Conservation (phyloP, 345 rosid species). For the Mangifera indica region DNA sequence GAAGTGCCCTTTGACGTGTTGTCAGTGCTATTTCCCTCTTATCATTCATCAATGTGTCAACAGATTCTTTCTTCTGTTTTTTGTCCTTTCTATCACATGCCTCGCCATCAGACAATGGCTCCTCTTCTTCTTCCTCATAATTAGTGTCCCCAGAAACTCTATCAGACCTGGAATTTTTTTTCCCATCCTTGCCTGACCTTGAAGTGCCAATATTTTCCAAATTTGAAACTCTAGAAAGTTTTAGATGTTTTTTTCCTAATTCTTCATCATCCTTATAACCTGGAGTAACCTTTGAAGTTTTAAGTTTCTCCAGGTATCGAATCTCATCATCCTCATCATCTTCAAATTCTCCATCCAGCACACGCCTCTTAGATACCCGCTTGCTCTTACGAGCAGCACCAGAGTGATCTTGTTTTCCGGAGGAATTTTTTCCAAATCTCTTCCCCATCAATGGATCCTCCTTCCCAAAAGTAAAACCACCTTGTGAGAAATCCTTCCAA, state of each 20-base stretch:
- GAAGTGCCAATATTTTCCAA: constrained; percentile 39
- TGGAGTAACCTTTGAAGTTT: constrained; percentile 42
- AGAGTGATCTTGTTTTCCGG: constrained; percentile 49
- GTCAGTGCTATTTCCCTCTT: constrained; percentile 75
- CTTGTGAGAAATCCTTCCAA: constrained; percentile 66
- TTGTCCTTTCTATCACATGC: constrained; percentile 44
- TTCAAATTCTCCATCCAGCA: constrained; percentile 55
- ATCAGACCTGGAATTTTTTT: constrained; percentile 49
- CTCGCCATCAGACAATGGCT: constrained; percentile 49
- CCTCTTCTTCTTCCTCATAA: constrained; percentile 55
- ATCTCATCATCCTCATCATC: constrained; percentile 85
- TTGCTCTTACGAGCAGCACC: constrained; percentile 76
- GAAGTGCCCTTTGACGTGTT: constrained; percentile 88
- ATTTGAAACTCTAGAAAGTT: constrained; percentile 59
- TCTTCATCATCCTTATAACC: constrained; percentile 56
- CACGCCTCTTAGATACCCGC: constrained; percentile 66
- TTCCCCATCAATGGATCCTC: constrained; percentile 55
- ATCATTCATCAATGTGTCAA: constrained; percentile 50
- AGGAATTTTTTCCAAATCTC: constrained; percentile 36
- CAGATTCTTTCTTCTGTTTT: constrained; percentile 58
- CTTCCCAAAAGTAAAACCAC: constrained; percentile 54
- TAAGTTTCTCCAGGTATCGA: constrained; percentile 78
- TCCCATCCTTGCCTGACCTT: constrained; percentile 49
- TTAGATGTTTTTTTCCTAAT: constrained; percentile 53
- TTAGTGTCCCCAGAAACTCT: constrained; percentile 50